phyloP scores from a whole-genome alignment of 75 land plant genomes.

The Pseudotsuga menziesii region DNA sequence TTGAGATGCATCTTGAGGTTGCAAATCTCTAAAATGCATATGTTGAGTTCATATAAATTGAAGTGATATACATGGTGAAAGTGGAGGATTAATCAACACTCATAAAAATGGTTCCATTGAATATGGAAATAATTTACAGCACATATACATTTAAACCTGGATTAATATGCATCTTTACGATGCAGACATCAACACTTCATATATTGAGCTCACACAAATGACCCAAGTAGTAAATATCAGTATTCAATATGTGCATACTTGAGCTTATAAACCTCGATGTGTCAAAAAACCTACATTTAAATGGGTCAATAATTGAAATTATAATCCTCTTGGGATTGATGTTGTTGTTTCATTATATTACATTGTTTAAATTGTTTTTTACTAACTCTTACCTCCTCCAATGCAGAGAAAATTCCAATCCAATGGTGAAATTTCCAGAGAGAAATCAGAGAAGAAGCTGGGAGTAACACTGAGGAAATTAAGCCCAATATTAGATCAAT shows the following conservation, averaged over 20 bases:
- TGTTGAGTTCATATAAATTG: too few relatives aligned
- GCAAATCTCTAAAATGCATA: too few relatives aligned
- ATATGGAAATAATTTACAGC: too few relatives aligned
- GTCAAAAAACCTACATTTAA: too few relatives aligned
- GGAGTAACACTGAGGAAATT: conserved; percentile 41
- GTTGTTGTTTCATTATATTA: background rate
- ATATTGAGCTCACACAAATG: background rate
- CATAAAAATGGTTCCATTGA: too few relatives aligned
- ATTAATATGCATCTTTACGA: background rate
- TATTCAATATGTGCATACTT: background rate
- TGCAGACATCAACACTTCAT: background rate
- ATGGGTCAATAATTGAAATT: background rate
- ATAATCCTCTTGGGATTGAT: background rate
- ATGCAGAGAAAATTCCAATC: background rate
- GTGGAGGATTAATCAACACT: too few relatives aligned
- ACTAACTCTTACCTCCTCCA: background rate
- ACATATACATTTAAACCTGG: too few relatives aligned
- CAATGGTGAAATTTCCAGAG: background rate
- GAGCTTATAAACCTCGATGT: background rate
- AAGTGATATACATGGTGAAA: too few relatives aligned
- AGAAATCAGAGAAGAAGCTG: background rate
- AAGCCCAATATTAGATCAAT: too few relatives aligned
- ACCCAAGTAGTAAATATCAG: background rate
- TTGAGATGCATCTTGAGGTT: too few relatives aligned
- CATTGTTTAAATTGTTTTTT: background rate